phyloP scores from a whole-genome alignment of 2,329 filamentous ascomycete genomes.

The Pleomassaria siparia region DNA sequence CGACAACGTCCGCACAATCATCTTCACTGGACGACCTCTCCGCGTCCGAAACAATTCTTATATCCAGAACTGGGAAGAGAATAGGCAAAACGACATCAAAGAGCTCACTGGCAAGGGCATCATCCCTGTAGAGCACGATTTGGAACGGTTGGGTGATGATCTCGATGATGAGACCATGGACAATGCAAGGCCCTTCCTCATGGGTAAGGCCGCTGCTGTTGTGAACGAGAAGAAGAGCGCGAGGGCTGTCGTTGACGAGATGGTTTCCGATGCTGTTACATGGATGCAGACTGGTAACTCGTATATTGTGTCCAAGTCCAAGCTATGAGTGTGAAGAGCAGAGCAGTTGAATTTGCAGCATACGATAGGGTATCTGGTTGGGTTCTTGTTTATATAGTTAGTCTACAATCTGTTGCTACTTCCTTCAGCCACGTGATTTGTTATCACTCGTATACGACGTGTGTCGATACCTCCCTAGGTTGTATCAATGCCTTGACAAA shows the following conservation, averaged over 20 bases:
- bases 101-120: conserved; percentile 84
- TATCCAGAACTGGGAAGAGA: conserved; percentile 94
- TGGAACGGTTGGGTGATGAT: conserved; percentile 74
- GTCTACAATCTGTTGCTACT: not conserved
- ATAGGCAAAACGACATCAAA: conserved; percentile 88
- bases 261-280: conserved; percentile 77
- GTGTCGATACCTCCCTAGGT: too few species aligned
- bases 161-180: conserved; percentile 83
- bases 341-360: not conserved
- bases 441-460: too few species aligned
- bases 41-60: conserved; percentile 93
- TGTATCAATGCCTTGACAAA: too few species aligned
- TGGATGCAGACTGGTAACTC: conserved; percentile 69
- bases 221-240: conserved; percentile 91
- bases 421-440: too few species aligned
- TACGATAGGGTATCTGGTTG: not conserved
- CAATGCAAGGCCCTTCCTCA: conserved; percentile 85
- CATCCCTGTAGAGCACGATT: conserved; percentile 91
- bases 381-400: conserved; percentile 6
- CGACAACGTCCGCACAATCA: conserved; percentile 95
- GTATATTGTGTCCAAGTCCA: conserved; percentile 51
- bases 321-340: conserved; percentile 19
- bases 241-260: conserved; percentile 91
- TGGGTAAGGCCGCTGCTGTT: conserved; percentile 95
- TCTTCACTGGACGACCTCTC: conserved; percentile 95